A percentile compares a stretch with the other conserved stretches of the same genome.
Conservation (phyloP, 306 rosid species). For the Quercus parvula region DNA sequence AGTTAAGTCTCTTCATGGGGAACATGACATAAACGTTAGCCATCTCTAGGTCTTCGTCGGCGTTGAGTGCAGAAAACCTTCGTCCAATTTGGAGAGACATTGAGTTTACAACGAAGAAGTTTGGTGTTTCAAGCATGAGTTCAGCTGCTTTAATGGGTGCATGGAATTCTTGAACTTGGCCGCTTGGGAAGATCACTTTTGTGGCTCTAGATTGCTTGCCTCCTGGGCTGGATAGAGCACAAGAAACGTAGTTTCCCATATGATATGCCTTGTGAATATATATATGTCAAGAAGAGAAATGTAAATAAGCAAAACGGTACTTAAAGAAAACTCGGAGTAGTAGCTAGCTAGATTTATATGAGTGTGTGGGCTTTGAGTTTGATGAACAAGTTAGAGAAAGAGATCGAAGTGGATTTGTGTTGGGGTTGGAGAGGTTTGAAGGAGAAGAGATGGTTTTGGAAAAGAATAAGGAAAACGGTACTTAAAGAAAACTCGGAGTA, state of each 20-base stretch:
- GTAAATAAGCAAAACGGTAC: background rate
- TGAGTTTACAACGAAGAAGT: slow-evolving; percentile 58
- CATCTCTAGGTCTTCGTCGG: slow-evolving; percentile 73
- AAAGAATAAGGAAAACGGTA: no score
- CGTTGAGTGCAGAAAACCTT: slow-evolving; percentile 59
- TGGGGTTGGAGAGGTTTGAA: background rate
- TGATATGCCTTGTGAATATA: slow-evolving; percentile 11
- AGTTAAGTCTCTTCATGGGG: slow-evolving; percentile 70
- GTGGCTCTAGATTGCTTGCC: slow-evolving; percentile 34
- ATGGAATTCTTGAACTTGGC: slow-evolving; percentile 38
- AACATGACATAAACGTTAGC: slow-evolving; percentile 56
- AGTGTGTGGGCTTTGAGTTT: no score
- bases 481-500: no score
- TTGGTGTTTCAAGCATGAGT: slow-evolving; percentile 81
- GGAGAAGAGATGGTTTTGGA: background rate
- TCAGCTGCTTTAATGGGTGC: slow-evolving; percentile 58
- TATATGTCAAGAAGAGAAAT: background rate
- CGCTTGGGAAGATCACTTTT: slow-evolving; percentile 65
- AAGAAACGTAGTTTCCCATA: slow-evolving; percentile 84
- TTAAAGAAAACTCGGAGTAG: no score
- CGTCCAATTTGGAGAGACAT: slow-evolving; percentile 45
- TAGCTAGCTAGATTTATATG: no score
- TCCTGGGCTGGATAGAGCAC: slow-evolving; percentile 44
- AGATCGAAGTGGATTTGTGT: background rate
- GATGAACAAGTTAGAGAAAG: background rate